Evolutionary conservation across 345 rosid species (phyloP).

Genomic region (Eucalyptus sp.): DNA sequence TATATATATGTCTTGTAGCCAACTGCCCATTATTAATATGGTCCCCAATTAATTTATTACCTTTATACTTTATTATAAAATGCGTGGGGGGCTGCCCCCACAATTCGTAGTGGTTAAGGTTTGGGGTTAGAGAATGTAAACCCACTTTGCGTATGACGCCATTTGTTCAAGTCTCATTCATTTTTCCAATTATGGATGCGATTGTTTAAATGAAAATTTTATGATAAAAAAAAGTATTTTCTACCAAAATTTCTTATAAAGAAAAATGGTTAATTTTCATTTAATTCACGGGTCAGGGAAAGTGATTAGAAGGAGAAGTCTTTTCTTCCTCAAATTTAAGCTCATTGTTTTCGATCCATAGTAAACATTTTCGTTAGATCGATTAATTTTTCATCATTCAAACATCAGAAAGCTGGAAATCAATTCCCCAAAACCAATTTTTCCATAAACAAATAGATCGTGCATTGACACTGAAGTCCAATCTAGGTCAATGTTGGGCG

Average conservation of each 20-base stretch:
- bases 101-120: not conserved
- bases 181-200: not conserved
- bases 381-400: not conserved
- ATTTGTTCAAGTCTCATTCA: not conserved
- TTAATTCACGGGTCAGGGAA: not conserved
- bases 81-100: not conserved
- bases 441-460: not conserved
- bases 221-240: not conserved
- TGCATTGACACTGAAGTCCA: not conserved
- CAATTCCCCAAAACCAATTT: not conserved
- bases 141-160: not conserved
- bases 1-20: not conserved
- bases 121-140: not conserved
- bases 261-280: not conserved
- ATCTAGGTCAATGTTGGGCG: not conserved
- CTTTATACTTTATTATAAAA: not conserved
- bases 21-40: not conserved
- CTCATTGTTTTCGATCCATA: not conserved
- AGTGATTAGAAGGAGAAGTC: not conserved
- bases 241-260: accelerated
- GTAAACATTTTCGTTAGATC: not conserved
- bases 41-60: not conserved
- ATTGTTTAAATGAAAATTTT: not conserved
- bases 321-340: not conserved
- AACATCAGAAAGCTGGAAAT: not conserved